A percentile compares a stretch with the other conserved stretches of the same genome.
phyloP scores from a whole-genome alignment of 495 filamentous ascomycete genomes.

The Penicillium canariense region DNA sequence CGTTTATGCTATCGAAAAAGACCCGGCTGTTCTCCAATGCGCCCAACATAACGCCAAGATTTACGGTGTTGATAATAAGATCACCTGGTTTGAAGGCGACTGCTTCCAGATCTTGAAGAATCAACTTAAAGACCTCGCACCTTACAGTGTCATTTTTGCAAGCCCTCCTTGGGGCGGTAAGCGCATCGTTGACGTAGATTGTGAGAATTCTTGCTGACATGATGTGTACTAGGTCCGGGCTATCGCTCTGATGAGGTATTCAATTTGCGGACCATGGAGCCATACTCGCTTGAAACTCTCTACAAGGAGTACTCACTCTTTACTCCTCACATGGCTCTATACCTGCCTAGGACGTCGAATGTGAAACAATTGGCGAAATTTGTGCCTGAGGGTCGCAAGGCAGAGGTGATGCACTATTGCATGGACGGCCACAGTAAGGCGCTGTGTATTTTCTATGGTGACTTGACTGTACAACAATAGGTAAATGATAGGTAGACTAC shows the following conservation, averaged over 20 bases:
- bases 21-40: conserved; percentile 73
- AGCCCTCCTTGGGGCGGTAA: conserved; percentile 93
- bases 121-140: conserved; percentile 46
- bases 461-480: conserved; percentile 31
- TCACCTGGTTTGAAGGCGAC: conserved; percentile 82
- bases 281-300: conserved; percentile 68
- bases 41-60: conserved; percentile 89
- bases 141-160: conserved; percentile 71
- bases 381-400: conserved; percentile 50
- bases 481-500: too few species aligned
- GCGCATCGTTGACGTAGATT: conserved; percentile 13
- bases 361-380: conserved; percentile 74
- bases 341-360: conserved; percentile 86
- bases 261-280: conserved; percentile 81
- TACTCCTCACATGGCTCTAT: conserved; percentile 63
- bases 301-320: conserved; percentile 56
- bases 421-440: conserved; percentile 85
- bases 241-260: conserved; percentile 79
- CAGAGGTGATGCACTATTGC: conserved; percentile 86
- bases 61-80: conserved; percentile 76
- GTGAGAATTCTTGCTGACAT: background rate
- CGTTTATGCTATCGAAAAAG: conserved; percentile 84
- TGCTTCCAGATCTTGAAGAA: conserved; percentile 64
- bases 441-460: conserved; percentile 55
- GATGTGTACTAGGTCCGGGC: conserved; percentile 56